Evolutionary conservation across 192 early-diverging fungal species (phyloP), one percentile per base, ranked within the genome.

Genomic region (Lobosporangium transversale): DNA sequence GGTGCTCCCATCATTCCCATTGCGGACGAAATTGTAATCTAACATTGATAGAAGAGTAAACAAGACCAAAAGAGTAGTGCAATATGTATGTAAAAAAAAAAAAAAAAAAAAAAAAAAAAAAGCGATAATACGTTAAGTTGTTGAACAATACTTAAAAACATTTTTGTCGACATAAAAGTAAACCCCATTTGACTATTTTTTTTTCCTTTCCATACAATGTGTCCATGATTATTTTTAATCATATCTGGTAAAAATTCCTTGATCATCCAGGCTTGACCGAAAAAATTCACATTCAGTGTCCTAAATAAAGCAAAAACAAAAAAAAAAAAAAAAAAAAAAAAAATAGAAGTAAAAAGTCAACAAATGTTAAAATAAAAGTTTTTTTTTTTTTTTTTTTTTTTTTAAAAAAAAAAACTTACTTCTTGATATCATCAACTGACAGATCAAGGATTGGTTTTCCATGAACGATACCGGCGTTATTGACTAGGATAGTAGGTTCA

Each of bases 401-500:
- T n/a, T n/a, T n/a, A n/a, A n/a, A n/a, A n/a, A n/a, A n/a, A n/a
- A n/a, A n/a, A n/a, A n/a, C n/a, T n/a, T 63, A 63, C 61, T 20
- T 79, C 64, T 87, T 67, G 58, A 94, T 88, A 20, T 92, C 88
- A 6, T 80, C 69, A 43, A 82, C 80, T 6, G 85, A 85, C 78
- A 86, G 69, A 26, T 94, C 91, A 23, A 87, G 48, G 43, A 93
- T 81, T 18, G 80, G 70, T 68, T 88, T 88, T 27, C 86, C 89
- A 52, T 60, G 64, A 23, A 93, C 86, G 53, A 93, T 89, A 3
- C 90, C 94, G 18, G 92, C 94, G 71, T 94, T 94, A 76, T 94
- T 94, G 43, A 96, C 69, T 2, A 96, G 56, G 59, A 94, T 88
- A 5, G 92, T 96, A 15, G 92, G 90, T 51, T 88, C 71, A 15